Evolutionary conservation across 768 basidiomycete genomes (phyloP).

Genomic region (Hydnomerulius pinastri): DNA sequence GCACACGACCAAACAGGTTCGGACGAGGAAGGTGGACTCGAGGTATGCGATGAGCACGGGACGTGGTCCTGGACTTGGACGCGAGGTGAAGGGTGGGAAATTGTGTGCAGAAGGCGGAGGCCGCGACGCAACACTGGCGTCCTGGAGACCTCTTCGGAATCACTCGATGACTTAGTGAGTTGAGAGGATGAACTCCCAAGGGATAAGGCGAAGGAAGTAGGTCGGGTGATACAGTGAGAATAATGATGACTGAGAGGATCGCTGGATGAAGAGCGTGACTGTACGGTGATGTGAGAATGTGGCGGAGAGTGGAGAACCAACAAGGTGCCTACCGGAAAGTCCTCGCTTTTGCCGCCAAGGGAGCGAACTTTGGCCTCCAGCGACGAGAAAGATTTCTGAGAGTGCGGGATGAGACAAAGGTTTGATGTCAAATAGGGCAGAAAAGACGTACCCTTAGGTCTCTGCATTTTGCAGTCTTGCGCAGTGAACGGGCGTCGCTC

Average conservation of each 20-base stretch:
- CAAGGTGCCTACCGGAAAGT: conserved; percentile 4
- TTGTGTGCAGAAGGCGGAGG: conserved; percentile 1
- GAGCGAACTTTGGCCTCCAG: neutral
- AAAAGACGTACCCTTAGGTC: neutral
- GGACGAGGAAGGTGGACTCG: neutral
- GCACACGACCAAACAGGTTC: conserved; percentile 19
- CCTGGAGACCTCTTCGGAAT: neutral
- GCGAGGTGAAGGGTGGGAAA: conserved; percentile 1
- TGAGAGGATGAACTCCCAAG: neutral
- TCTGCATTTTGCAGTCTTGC: neutral
- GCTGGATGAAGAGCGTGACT: conserved; percentile 6
- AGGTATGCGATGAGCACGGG: neutral
- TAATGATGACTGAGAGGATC: neutral
- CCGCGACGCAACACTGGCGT: too few relatives aligned
- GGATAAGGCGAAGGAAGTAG: neutral
- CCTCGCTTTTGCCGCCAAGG: conserved; percentile 1
- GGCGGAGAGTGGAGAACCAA: neutral
- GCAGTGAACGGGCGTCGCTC: neutral
- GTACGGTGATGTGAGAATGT: neutral
- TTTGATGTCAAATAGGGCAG: neutral
- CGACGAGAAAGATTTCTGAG: conserved; percentile 8
- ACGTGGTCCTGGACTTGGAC: neutral
- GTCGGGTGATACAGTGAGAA: neutral
- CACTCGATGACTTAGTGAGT: neutral
- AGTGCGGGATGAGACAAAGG: neutral